Evolutionary conservation across 805 yeast genomes (phyloP).

Genomic region (Yamadazyma philogaea): DNA sequence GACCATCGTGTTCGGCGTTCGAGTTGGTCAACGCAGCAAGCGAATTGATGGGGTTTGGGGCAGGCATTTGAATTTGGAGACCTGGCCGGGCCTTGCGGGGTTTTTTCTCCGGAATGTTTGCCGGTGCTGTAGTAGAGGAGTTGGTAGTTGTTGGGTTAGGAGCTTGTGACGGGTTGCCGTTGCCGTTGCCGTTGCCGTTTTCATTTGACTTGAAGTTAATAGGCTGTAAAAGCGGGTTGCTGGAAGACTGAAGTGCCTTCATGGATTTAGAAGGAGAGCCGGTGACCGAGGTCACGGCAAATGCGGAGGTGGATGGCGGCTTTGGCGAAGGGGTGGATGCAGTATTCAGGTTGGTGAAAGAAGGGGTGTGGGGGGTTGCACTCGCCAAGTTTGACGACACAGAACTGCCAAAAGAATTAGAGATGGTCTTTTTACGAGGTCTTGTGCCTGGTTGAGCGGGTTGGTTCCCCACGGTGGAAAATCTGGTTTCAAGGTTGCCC

Average conservation of each 20-base stretch:
- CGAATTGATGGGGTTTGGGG: slow-evolving; percentile 43
- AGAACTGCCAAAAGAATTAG: slow-evolving; percentile 29
- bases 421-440: slow-evolving; percentile 39
- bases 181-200: background rate
- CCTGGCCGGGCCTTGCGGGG: slow-evolving; percentile 24
- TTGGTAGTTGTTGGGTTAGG: background rate
- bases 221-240: slow-evolving; percentile 53
- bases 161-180: background rate
- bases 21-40: slow-evolving; percentile 38
- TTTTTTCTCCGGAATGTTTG: slow-evolving; percentile 6
- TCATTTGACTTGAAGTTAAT: slow-evolving; percentile 42
- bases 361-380: slow-evolving; percentile 33
- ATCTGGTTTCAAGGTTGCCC: slow-evolving; percentile 31
- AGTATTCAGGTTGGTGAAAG: slow-evolving; percentile 30
- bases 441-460: slow-evolving; percentile 20
- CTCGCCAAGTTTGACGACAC: background rate
- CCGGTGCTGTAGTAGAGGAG: background rate
- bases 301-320: slow-evolving; percentile 20
- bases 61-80: slow-evolving; percentile 71
- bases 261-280: slow-evolving; percentile 41
- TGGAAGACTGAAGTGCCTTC: slow-evolving; percentile 48
- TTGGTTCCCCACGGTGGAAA: slow-evolving; percentile 19
- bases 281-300: slow-evolving; percentile 18
- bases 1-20: slow-evolving; percentile 15
- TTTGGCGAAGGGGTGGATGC: slow-evolving; percentile 37